A percentile compares a stretch with the other conserved stretches of the same genome.
Evolutionary conservation across 2,329 filamentous ascomycete species (phyloP).

Genomic region (Chaetomium olivaceum): DNA sequence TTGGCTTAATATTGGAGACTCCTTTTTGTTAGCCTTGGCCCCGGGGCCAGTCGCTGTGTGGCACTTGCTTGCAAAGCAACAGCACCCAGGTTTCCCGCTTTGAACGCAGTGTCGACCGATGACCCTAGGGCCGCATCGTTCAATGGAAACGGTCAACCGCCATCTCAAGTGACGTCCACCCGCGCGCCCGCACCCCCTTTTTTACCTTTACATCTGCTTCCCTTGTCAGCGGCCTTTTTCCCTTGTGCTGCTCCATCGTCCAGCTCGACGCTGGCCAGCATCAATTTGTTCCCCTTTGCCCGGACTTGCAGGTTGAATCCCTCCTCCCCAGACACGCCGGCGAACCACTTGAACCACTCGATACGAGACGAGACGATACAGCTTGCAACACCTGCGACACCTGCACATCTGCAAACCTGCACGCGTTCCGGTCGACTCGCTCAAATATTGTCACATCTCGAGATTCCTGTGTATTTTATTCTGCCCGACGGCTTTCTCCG

Average conservation of each 20-base stretch:
- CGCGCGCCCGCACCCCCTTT: constrained; percentile 14
- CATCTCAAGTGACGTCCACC: constrained; percentile 23
- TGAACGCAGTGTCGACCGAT: constrained; percentile 24
- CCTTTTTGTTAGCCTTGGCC: constrained; percentile 31
- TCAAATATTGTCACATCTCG: constrained; percentile 10
- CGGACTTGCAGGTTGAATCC: constrained; percentile 14
- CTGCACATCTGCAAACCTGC: constrained; percentile 3
- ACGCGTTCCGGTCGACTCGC: constrained; percentile 1
- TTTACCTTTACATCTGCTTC: constrained; percentile 19
- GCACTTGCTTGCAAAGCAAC: constrained; percentile 26
- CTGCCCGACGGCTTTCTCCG: neutral
- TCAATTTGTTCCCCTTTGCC: constrained; percentile 26
- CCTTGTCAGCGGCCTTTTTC: constrained; percentile 19
- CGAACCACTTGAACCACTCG: constrained; percentile 15
- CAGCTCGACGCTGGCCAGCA: constrained; percentile 29
- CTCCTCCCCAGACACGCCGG: constrained; percentile 20
- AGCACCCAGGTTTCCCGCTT: constrained; percentile 22
- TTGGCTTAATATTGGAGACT: constrained; percentile 28
- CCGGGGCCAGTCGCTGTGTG: constrained; percentile 19
- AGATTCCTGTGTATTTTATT: constrained; percentile 3
- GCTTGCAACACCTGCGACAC: neutral
- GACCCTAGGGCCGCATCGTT: constrained; percentile 28
- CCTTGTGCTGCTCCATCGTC: constrained; percentile 20
- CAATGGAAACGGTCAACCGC: constrained; percentile 26
- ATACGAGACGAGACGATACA: constrained; percentile 14